A percentile compares a stretch with the other conserved stretches of the same genome.
Conservation (phyloP, 768 basidiomycete species). For the Mycena epipterygia region DNA sequence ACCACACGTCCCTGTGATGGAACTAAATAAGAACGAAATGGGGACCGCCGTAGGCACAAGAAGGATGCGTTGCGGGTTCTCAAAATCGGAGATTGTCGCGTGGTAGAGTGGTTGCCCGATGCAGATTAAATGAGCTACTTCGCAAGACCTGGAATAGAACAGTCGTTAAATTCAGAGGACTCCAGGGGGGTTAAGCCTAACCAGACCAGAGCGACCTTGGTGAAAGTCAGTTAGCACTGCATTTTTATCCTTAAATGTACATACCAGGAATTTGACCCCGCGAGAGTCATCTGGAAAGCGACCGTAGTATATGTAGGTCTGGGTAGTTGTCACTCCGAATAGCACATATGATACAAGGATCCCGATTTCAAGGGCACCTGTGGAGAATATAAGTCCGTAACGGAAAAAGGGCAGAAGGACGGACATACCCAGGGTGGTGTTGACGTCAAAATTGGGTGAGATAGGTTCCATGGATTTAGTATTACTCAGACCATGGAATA, state of each 20-base stretch:
- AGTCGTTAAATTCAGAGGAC: too few relatives aligned
- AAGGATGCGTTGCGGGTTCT: neutral
- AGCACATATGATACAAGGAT: neutral
- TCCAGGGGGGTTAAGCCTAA: too few relatives aligned
- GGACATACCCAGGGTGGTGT: too few relatives aligned
- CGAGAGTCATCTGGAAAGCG: slow-evolving; percentile 4
- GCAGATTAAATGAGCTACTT: slow-evolving; percentile 13
- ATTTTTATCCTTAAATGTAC: too few relatives aligned
- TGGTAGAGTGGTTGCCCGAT: slow-evolving; percentile 6
- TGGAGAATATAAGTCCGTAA: neutral
- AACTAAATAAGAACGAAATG: neutral
- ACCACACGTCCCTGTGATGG: slow-evolving; percentile 6
- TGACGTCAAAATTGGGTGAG: too few relatives aligned
- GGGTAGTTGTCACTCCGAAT: neutral
- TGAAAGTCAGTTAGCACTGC: too few relatives aligned
- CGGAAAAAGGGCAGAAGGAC: too few relatives aligned
- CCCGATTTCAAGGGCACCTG: neutral
- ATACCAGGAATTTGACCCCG: slow-evolving; percentile 5
- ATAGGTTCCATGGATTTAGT: too few relatives aligned
- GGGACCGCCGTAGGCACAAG: neutral
- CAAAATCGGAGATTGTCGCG: slow-evolving; percentile 3
- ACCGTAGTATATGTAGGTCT: slow-evolving; percentile 3
- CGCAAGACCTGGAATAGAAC: slow-evolving; percentile 1
- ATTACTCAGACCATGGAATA: too few relatives aligned
- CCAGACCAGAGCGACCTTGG: too few relatives aligned